phyloP scores from a whole-genome alignment of 371 early-diverging fungal species.

The Mortierella sp. region DNA sequence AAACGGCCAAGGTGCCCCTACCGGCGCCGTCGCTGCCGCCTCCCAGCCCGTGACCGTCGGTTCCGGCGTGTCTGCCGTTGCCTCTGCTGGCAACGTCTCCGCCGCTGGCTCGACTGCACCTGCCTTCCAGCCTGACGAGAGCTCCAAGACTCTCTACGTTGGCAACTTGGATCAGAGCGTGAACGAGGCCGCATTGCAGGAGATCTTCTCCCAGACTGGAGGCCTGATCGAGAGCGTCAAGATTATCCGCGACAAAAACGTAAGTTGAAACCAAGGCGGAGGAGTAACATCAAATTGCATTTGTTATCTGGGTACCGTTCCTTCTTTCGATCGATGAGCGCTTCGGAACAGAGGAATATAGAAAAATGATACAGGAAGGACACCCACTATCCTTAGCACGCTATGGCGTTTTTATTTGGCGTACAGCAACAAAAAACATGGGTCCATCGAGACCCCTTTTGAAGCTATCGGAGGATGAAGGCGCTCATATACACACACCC shows the following conservation, averaged over 20 bases:
- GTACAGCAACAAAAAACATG: not conserved
- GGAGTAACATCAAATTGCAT: not conserved
- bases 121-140: constrained; percentile 61
- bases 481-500: not conserved
- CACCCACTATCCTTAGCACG: not conserved
- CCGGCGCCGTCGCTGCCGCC: constrained; percentile 20
- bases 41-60: constrained; percentile 20
- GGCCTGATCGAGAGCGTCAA: constrained; percentile 82
- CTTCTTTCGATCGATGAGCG: not conserved
- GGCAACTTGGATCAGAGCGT: constrained; percentile 91
- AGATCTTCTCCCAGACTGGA: constrained; percentile 78
- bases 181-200: constrained; percentile 81
- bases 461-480: not conserved
- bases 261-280: constrained; percentile 60
- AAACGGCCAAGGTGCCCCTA: constrained; percentile 35
- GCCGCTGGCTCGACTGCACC: constrained; percentile 29
- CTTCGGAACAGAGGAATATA: not conserved
- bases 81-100: not conserved
- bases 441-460: not conserved
- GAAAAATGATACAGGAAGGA: not conserved
- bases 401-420: not conserved
- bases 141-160: constrained; percentile 82
- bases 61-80: constrained; percentile 3
- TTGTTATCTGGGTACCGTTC: not conserved
- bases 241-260: constrained; percentile 84